phyloP scores from a whole-genome alignment of 2,329 filamentous ascomycete species.

The Apiospora koreana region DNA sequence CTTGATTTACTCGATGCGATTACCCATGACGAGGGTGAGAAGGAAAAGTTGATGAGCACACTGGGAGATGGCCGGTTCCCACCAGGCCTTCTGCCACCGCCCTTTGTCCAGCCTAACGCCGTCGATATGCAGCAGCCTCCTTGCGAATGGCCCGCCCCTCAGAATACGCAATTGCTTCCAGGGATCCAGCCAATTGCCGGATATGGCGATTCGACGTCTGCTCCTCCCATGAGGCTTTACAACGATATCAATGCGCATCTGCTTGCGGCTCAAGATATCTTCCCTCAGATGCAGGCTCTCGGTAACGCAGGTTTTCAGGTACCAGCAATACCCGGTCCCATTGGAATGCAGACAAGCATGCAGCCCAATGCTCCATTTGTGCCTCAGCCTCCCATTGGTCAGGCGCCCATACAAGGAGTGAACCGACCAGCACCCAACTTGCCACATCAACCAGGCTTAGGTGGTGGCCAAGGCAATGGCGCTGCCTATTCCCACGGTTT shows the following conservation, averaged over 20 bases:
- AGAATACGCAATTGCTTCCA: neutral
- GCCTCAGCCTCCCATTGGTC: neutral
- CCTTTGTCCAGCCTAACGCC: neutral
- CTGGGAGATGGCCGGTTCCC: neutral
- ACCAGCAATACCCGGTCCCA: neutral
- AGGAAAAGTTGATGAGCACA: neutral
- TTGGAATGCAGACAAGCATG: neutral
- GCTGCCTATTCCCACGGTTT: conserved; percentile 22
- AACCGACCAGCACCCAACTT: neutral
- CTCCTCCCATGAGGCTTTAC: neutral
- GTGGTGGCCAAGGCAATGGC: neutral
- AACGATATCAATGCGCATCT: neutral
- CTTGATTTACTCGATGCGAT: neutral
- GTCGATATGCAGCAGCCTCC: neutral
- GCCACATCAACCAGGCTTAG: neutral
- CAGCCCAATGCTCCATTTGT: neutral
- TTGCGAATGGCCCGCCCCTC: neutral
- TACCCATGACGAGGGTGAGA: neutral
- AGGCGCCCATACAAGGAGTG: neutral
- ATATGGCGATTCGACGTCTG: neutral
- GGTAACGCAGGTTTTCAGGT: neutral
- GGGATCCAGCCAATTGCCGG: neutral
- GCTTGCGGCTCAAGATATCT: neutral
- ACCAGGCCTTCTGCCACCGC: neutral
- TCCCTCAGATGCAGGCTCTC: neutral